phyloP scores from a whole-genome alignment of 1,284 basidiomycete genomes.

The Ustilago cynodontis region DNA sequence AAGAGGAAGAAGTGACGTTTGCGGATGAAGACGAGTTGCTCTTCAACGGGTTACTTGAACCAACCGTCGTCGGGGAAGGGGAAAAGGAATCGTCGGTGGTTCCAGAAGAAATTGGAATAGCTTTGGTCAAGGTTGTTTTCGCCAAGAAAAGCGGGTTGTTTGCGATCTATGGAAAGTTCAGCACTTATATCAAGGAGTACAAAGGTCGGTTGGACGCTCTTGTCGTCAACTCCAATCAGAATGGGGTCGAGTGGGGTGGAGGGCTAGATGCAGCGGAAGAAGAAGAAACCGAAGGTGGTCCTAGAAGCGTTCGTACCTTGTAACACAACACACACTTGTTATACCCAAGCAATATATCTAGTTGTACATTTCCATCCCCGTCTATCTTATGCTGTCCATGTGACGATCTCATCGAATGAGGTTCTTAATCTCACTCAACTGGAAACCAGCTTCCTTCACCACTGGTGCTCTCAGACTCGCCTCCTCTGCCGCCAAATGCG shows the following conservation, averaged over 20 bases:
- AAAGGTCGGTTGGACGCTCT: background rate
- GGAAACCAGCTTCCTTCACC: conserved; percentile 50
- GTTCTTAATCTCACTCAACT: conserved; percentile 37
- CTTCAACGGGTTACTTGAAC: conserved; percentile 25
- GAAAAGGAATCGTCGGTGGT: background rate
- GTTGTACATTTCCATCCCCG: background rate
- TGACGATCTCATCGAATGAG: conserved; percentile 31
- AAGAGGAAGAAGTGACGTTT: background rate
- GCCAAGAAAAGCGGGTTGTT: conserved; percentile 44
- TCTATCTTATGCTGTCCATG: background rate
- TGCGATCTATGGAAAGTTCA: conserved; percentile 22
- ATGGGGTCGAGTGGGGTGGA: conserved; percentile 12
- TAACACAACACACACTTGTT: background rate
- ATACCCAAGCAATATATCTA: background rate
- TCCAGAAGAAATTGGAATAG: conserved; percentile 39
- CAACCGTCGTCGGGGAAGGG: background rate
- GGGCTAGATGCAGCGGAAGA: conserved; percentile 28
- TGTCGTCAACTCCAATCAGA: background rate
- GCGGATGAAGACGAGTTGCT: conserved; percentile 23
- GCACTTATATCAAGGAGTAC: conserved; percentile 35
- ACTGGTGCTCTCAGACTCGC: conserved; percentile 41
- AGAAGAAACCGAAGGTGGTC: conserved; percentile 21
- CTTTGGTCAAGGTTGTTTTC: conserved; percentile 38
- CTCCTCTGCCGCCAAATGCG: conserved; percentile 58
- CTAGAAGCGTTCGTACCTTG: conserved; percentile 41